Conservation (phyloP, 371 early-diverging fungal species). For the Apophysomyces trapeziformis region DNA sequence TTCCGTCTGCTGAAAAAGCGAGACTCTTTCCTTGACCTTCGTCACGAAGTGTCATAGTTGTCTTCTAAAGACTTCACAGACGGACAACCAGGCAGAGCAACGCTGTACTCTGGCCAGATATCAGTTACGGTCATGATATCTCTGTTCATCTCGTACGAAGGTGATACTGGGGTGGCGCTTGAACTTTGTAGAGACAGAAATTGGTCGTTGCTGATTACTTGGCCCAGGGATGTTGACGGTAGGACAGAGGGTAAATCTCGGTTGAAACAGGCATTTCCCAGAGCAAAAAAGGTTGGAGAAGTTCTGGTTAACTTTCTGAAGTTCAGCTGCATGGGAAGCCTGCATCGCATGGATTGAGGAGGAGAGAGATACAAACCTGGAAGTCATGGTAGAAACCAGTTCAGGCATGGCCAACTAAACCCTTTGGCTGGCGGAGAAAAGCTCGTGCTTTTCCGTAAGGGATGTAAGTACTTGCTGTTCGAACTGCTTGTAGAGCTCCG, state of each 20-base stretch:
- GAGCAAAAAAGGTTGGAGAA: too few species aligned
- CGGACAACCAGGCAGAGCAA: not conserved
- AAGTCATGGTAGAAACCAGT: not conserved
- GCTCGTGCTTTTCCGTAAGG: not conserved
- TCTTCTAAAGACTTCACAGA: conserved; percentile 1
- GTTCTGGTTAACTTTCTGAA: too few species aligned
- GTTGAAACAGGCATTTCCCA: not conserved
- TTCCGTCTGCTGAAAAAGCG: not conserved
- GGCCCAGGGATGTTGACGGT: not conserved
- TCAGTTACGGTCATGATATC: not conserved
- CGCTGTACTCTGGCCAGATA: not conserved
- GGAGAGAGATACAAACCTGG: too few species aligned
- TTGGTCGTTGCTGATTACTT: not conserved
- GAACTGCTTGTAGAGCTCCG: conserved; percentile 2
- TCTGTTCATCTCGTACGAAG: not conserved
- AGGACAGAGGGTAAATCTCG: not conserved
- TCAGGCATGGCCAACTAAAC: not conserved
- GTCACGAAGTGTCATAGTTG: conserved; percentile 1
- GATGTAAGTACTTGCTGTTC: not conserved
- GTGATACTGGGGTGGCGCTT: not conserved
- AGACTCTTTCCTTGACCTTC: not conserved
- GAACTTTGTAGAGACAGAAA: not conserved
- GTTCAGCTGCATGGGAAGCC: too few species aligned
- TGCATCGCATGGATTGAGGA: too few species aligned
- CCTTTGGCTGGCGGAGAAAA: not conserved